Conservation (phyloP, 2,329 filamentous ascomycete species). For the Fusarium haematococcum region DNA sequence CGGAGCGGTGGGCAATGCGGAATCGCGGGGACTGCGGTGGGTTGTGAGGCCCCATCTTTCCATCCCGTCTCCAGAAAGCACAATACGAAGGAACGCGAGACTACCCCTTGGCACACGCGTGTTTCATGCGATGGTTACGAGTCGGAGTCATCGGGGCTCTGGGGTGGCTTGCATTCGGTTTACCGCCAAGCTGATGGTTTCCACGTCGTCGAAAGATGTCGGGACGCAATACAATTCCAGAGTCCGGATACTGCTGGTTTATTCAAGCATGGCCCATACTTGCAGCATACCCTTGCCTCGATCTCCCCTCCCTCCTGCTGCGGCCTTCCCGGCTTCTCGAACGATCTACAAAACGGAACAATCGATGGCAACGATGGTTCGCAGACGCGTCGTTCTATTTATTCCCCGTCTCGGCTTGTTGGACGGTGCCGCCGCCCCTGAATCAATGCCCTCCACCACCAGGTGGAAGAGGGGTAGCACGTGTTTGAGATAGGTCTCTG, state of each 20-base stretch:
- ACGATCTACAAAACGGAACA: background rate
- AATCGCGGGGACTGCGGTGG: slow-evolving; percentile 1
- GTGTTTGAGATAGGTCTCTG: slow-evolving; percentile 21
- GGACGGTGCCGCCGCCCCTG: slow-evolving; percentile 18
- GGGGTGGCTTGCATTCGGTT: background rate
- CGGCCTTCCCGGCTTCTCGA: background rate
- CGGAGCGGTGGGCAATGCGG: background rate
- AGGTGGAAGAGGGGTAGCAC: slow-evolving; percentile 31
- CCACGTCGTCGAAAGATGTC: background rate
- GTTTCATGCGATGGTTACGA: slow-evolving; percentile 8
- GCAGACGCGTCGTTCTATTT: background rate
- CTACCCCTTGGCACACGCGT: background rate
- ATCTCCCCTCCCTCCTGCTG: background rate
- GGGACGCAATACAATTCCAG: slow-evolving; percentile 8
- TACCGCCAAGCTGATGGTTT: background rate
- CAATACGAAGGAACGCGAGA: slow-evolving; percentile 5
- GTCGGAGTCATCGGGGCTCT: background rate
- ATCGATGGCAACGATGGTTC: background rate
- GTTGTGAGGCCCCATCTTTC: background rate
- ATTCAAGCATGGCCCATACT: background rate
- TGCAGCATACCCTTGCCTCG: slow-evolving; percentile 1
- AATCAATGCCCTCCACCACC: slow-evolving; percentile 23
- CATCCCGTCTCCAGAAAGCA: background rate
- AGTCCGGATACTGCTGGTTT: background rate
- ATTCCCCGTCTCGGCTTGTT: background rate